A percentile compares a stretch with the other conserved stretches of the same genome.
Evolutionary conservation across 2,329 filamentous ascomycete genomes (phyloP).

Genomic region (Seiridium unicorne): DNA sequence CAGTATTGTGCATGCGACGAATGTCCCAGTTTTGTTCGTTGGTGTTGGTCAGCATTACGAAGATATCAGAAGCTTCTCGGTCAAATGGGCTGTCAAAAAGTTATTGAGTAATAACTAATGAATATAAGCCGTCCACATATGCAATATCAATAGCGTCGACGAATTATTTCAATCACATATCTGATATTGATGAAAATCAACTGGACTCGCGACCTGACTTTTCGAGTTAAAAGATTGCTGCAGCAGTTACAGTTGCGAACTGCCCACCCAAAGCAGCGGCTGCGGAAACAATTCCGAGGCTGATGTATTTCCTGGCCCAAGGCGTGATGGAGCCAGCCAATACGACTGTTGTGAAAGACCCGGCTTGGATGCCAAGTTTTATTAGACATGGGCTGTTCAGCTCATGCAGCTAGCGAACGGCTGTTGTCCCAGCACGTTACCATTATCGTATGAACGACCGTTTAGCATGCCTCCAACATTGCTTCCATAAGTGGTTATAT

Average conservation of each 20-base stretch:
- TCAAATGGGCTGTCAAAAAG: conserved; percentile 68
- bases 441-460: not conserved
- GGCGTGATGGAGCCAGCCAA: not conserved
- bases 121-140: not conserved
- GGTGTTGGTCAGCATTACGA: conserved; percentile 71
- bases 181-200: no score
- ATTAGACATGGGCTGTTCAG: not conserved
- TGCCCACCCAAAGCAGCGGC: not conserved
- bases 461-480: not conserved
- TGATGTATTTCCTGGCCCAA: not conserved
- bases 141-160: not conserved
- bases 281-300: not conserved
- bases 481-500: not conserved
- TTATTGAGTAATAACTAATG: conserved; percentile 50
- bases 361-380: not conserved
- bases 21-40: conserved; percentile 92
- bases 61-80: conserved; percentile 66
- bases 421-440: not conserved
- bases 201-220: no score
- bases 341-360: not conserved
- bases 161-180: no score
- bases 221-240: not conserved
- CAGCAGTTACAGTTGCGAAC: not conserved
- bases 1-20: conserved; percentile 95
- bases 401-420: not conserved